A percentile compares a stretch with the other conserved stretches of the same genome.
These are phyloP conservation scores for Diospyros kaki DNA, from an alignment of 148 eudicot genomes.

Conservation along the genomic window DNA sequence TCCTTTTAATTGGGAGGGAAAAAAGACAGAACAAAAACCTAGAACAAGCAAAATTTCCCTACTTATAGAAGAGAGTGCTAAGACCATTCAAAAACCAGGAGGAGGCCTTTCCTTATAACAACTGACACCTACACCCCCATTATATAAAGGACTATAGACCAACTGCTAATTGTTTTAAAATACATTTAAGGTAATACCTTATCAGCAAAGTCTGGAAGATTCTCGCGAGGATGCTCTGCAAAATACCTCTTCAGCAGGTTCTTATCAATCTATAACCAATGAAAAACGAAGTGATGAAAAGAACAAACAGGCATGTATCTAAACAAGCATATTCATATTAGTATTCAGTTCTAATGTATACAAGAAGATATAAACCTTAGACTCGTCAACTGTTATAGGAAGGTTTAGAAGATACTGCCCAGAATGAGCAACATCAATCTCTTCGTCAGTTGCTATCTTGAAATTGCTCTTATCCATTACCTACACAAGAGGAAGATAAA, in stretches of 20 bases:
- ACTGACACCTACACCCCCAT: neutral
- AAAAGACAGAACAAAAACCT: no score
- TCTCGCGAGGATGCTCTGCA: constrained; percentile 56
- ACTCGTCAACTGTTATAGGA: constrained; percentile 88
- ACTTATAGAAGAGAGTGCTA: no score
- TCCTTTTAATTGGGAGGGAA: no score
- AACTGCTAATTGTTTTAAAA: constrained; percentile 7
- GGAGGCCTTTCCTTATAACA: neutral
- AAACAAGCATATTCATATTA: neutral
- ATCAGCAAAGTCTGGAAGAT: constrained; percentile 84
- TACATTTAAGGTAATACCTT: constrained; percentile 50
- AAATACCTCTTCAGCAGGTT: constrained; percentile 71
- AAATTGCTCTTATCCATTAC: constrained; percentile 94
- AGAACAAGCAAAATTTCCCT: neutral
- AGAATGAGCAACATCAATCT: constrained; percentile 83
- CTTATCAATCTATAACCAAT: constrained; percentile 65
- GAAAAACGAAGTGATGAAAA: constrained; percentile 10
- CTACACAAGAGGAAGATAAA: constrained; percentile 28
- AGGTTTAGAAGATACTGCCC: constrained; percentile 94
- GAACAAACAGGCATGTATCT: neutral
- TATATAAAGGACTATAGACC: neutral
- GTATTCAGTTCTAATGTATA: neutral
- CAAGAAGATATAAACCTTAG: constrained; percentile 45
- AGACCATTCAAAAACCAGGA: neutral
- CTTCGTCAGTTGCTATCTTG: constrained; percentile 77